Conservation (phyloP, 345 rosid species). For the Combretum micranthum region DNA sequence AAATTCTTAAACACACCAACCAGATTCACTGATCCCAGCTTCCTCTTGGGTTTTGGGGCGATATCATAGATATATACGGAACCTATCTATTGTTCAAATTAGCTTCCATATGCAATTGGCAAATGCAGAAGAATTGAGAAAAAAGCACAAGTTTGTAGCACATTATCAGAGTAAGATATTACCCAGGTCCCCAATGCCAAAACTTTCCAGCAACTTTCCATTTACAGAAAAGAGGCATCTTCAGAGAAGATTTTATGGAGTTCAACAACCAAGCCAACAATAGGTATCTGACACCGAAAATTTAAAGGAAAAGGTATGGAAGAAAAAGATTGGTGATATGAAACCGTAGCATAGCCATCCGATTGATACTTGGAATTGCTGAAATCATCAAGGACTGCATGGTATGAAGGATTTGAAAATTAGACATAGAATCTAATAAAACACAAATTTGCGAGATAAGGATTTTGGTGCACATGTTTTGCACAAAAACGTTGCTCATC, state of each 20-base stretch:
- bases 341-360: slow-evolving; percentile 94
- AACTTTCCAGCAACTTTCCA: slow-evolving; percentile 96
- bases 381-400: slow-evolving; percentile 91
- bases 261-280: slow-evolving; percentile 2
- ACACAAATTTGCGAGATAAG: neutral
- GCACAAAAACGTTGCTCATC: too few relatives aligned
- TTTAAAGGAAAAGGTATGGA: slow-evolving; percentile 1
- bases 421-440: neutral
- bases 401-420: neutral
- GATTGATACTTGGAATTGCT: slow-evolving; percentile 88
- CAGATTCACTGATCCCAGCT: slow-evolving; percentile 45
- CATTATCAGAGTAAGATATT: slow-evolving; percentile 77
- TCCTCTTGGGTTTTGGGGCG: slow-evolving; percentile 47
- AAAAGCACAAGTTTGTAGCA: neutral
- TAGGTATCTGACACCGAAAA: neutral
- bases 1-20: slow-evolving; percentile 5
- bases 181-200: slow-evolving; percentile 98
- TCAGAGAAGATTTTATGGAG: slow-evolving; percentile 18
- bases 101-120: neutral
- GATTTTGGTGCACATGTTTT: too few relatives aligned
- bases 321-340: neutral
- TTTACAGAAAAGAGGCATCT: slow-evolving; percentile 91
- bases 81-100: slow-evolving; percentile 10
- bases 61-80: slow-evolving; percentile 42
- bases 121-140: neutral